These are phyloP conservation scores for Platanthera guangdongensis DNA, from an alignment of 106 monocot genomes.

Conservation along the genomic window DNA sequence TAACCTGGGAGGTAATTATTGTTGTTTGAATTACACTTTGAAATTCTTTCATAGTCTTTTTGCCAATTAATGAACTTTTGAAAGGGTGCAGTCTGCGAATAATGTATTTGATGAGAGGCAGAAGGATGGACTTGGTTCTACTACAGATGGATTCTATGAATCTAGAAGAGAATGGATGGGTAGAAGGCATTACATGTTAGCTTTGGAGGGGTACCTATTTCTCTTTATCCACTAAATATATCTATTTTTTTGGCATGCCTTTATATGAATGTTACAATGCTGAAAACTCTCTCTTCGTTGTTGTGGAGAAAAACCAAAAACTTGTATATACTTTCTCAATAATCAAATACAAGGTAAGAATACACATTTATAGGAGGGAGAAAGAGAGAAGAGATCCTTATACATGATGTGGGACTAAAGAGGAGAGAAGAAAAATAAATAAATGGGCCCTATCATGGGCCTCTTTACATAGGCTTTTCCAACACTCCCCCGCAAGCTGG, in stretches of 20 bases:
- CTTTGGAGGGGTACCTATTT: constrained; percentile 66
- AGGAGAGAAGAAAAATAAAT: too few relatives aligned
- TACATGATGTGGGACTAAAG: too few relatives aligned
- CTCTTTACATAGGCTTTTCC: too few relatives aligned
- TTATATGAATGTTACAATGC: background rate
- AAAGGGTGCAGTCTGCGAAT: constrained; percentile 54
- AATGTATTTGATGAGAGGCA: constrained; percentile 64
- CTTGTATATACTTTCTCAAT: too few relatives aligned
- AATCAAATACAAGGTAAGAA: too few relatives aligned
- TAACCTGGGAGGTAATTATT: constrained; percentile 76
- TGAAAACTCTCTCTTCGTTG: too few relatives aligned
- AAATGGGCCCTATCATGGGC: too few relatives aligned
- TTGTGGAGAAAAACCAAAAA: too few relatives aligned
- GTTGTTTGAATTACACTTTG: background rate
- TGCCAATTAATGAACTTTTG: background rate
- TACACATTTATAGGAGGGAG: too few relatives aligned
- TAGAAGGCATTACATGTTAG: constrained; percentile 75
- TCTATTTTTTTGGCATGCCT: background rate
- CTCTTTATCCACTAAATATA: background rate
- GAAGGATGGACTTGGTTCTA: constrained; percentile 26
- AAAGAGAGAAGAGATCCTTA: too few relatives aligned
- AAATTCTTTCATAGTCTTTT: background rate
- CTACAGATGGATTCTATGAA: constrained; percentile 87
- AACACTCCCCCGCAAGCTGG: too few relatives aligned
- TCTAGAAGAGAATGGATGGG: constrained; percentile 98